Base-by-base conservation (phyloP, 2,329 filamentous ascomycete species). In the Apiospora malaysiana region DNA sequence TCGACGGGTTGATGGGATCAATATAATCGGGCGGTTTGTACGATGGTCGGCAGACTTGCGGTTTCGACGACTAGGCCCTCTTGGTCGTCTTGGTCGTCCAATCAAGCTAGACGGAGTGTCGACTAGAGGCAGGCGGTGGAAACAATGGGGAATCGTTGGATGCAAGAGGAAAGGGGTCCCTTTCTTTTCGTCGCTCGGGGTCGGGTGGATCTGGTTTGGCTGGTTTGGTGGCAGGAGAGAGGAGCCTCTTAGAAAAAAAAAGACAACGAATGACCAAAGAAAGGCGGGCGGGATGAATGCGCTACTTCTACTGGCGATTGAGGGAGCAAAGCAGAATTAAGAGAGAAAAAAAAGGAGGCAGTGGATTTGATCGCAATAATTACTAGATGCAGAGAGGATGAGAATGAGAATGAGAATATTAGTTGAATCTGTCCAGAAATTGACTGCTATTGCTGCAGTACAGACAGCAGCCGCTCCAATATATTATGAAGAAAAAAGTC, bases 131-230 rank as follows among this genome's bases (percentile, higher is more conserved):
- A 47, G 43, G 46, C 67, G 45, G 67, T 51, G 46, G 46, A 42
- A 68, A 68, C 46, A 56, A 68, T 56, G 45, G 67, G 32, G 67
- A 43, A 42, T 40, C 32, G 67, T 51, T 37, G 67, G 67, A 68
- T 68, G 67, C 67, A 56, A 46, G 45, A 23, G 47, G 67, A 68
- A 68, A 68, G 67, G 67, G 67, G 67, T 68, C 67, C 45, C 47
- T 49, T 42, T 49, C 45, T 68, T 37, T 68, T 68, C 46, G 46
- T 51, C 40, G 27, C 23, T 68, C 45, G 46, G 67, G 67, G 46
- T 45, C 66, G 32, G 42, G 67, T 68, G 67, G 67, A 68, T 56
- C 67, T 68, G 37, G 43, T 25, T 25, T 32, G 27, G 66, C 67
- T 68, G 37, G 43, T 25, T 25, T 32, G 27, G 66, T 47, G 46